Evolutionary conservation across 2,329 filamentous ascomycete species (phyloP), one percentile per base, ranked within the genome.

Genomic region (Sarocladiaceae sp.): DNA sequence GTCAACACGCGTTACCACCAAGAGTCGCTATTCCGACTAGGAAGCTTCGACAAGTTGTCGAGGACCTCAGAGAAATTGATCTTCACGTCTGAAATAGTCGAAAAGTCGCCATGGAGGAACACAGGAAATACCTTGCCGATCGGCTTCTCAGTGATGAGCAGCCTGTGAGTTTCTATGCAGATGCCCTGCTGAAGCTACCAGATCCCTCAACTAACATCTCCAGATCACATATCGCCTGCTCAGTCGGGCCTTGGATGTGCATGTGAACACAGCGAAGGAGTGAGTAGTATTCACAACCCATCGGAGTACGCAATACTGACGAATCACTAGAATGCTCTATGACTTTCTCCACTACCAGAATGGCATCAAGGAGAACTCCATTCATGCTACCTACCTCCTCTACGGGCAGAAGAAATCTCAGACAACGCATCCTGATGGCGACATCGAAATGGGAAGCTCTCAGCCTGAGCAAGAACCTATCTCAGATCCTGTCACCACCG

Each of bases 311-410:
- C 83, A 64, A 95, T 24, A 97, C 95, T 53, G 80, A 96, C 61
- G 75, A 50, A 27, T 13, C 5, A 9, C n/a, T 45, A 95, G 84
- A 62, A 94, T 93, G 78, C 79, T 90, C 13, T 94, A 80, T 64
- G 86, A 93, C 13, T 95, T 93, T 53, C 79, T 95, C 61, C 71
- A 73, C 47, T 76, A 72, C 45, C 84, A 95, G 59, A 95, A 89
- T 62, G 73, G 70, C 45, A 87, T 84, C 62, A 84, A 81, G 48
- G 74, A 85, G 0, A 76, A 80, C 18, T 83, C 80, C 20, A 72
- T 96, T n/a, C 80, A 94, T 66, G 93, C 91, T 34, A 96, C 89
- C n/a, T 98, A 96, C 64, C 70, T 96, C 40, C 60, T 98, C 35
- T 85, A 82, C 42, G 93, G 91, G 31, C 76, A 70, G 18, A 84